Conservation (phyloP, 352 stramenopile genomes). For the Globisporangium orthogonon region DNA sequence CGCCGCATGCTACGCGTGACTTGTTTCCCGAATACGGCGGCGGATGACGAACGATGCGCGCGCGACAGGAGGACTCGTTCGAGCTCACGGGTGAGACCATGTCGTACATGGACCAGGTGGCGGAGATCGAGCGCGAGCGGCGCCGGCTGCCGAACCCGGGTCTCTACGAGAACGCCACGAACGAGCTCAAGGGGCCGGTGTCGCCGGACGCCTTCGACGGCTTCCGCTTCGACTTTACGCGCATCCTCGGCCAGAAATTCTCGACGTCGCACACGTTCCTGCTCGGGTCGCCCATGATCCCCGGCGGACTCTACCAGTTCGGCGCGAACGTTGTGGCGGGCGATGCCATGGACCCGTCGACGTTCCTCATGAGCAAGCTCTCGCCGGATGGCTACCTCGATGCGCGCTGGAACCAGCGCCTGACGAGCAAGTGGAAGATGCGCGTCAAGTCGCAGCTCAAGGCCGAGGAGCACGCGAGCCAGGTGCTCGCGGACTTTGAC, state of each 20-base stretch:
- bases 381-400: slow-evolving; percentile 81
- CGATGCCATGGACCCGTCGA: slow-evolving; percentile 72
- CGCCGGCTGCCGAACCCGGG: slow-evolving; percentile 68
- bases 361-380: slow-evolving; percentile 84
- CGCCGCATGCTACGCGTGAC: not conserved
- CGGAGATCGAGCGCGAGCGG: slow-evolving; percentile 74
- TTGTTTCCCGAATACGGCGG: not conserved
- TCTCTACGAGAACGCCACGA: slow-evolving; percentile 79
- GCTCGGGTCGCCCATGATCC: slow-evolving; percentile 79
- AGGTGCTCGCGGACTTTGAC: slow-evolving; percentile 81
- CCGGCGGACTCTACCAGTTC: slow-evolving; percentile 81
- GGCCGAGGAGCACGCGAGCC: slow-evolving; percentile 67
- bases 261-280: slow-evolving; percentile 82
- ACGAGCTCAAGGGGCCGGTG: slow-evolving; percentile 77
- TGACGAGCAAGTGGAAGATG: slow-evolving; percentile 77
- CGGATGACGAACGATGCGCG: no score
- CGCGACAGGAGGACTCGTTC: slow-evolving; percentile 6
- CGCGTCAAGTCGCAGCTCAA: slow-evolving; percentile 83
- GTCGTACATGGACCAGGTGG: slow-evolving; percentile 79
- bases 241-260: slow-evolving; percentile 73
- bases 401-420: slow-evolving; percentile 76
- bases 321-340: slow-evolving; percentile 76
- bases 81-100: slow-evolving; percentile 39
- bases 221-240: slow-evolving; percentile 85
- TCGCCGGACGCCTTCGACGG: slow-evolving; percentile 80